A percentile compares a stretch with the other conserved stretches of the same genome.
These are phyloP conservation scores for Erigeron philadelphicus DNA, from an alignment of 140 eudicot species.

Conservation along the genomic window DNA sequence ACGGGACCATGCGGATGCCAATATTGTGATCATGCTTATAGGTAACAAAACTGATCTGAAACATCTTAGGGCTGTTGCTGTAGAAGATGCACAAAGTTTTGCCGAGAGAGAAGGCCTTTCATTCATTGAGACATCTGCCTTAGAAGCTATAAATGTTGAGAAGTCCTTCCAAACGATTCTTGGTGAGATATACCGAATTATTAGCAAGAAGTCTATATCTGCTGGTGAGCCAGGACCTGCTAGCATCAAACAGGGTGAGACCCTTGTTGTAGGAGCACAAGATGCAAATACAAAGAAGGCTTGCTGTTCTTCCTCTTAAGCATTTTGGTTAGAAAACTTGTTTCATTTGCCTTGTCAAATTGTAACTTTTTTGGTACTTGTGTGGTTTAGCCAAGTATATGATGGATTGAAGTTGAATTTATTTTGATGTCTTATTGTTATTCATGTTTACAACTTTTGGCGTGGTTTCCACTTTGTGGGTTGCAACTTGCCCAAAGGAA, in stretches of 20 bases:
- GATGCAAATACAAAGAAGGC: conserved; percentile 68
- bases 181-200: conserved; percentile 77
- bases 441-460: conserved; percentile 1
- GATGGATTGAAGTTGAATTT: conserved; percentile 21
- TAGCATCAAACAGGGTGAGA: conserved; percentile 68
- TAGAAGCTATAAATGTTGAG: conserved; percentile 88
- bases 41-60: conserved; percentile 95
- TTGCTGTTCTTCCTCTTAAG: conserved; percentile 66
- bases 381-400: conserved; percentile 25
- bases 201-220: conserved; percentile 79
- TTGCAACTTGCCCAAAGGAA: conserved; percentile 21
- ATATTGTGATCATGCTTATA: conserved; percentile 87
- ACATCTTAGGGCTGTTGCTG: conserved; percentile 93
- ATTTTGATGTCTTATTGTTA: conserved; percentile 24
- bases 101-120: conserved; percentile 93
- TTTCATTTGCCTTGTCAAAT: conserved; percentile 15
- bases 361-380: conserved; percentile 22
- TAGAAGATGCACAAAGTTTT: conserved; percentile 91
- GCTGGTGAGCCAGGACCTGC: conserved; percentile 54
- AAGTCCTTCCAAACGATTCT: conserved; percentile 85
- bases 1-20: conserved; percentile 94
- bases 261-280: conserved; percentile 66
- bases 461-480: conserved; percentile 21
- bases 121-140: conserved; percentile 86
- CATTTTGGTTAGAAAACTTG: conserved; percentile 19